A percentile compares a stretch with the other conserved stretches of the same genome.
Evolutionary conservation across 176 grass and related monocot genomes (phyloP).

Genomic region (Zea luxurians): DNA sequence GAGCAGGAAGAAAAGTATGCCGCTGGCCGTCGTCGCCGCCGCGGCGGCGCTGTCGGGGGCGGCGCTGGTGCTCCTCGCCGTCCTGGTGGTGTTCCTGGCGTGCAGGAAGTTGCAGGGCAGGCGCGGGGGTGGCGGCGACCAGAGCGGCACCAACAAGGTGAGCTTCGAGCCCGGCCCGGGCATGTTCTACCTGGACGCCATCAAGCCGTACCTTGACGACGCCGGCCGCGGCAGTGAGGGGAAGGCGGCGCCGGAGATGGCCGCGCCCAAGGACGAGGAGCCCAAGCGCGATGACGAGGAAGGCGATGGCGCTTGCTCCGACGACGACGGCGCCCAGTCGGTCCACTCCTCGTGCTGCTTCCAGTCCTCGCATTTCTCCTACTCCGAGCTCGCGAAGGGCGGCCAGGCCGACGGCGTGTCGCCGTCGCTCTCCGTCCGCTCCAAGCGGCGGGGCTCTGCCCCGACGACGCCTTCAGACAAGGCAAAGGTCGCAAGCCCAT

Average conservation of each 20-base stretch:
- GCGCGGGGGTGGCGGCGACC: conserved; percentile 15
- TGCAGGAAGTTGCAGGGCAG: conserved; percentile 45
- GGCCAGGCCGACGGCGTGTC: conserved; percentile 22
- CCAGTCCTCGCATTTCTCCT: conserved; percentile 45
- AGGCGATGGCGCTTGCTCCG: conserved; percentile 29
- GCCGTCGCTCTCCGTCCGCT: conserved; percentile 35
- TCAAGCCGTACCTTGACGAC: conserved; percentile 60
- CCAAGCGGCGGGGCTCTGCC: conserved; percentile 35
- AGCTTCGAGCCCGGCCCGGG: conserved; percentile 73
- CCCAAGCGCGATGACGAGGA: conserved; percentile 29
- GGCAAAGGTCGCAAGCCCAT: background rate
- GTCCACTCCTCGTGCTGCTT: conserved; percentile 75
- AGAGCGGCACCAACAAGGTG: conserved; percentile 63
- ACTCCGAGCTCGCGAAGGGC: conserved; percentile 46
- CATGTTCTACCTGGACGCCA: conserved; percentile 67
- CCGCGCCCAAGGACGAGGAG: conserved; percentile 2
- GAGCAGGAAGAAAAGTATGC: conserved; percentile 32
- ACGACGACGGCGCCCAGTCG: conserved; percentile 56
- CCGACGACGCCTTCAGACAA: conserved; percentile 40
- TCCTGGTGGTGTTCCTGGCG: conserved; percentile 49
- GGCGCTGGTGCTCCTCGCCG: conserved; percentile 36
- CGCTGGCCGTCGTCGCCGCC: conserved; percentile 31
- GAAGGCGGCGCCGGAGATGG: conserved; percentile 9
- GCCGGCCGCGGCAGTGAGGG: background rate
- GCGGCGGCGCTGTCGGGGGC: conserved; percentile 41